A percentile compares a stretch with the other conserved stretches of the same genome.
Evolutionary conservation across 176 grass and related monocot genomes (phyloP).

Genomic region (Dactylis glomerata): DNA sequence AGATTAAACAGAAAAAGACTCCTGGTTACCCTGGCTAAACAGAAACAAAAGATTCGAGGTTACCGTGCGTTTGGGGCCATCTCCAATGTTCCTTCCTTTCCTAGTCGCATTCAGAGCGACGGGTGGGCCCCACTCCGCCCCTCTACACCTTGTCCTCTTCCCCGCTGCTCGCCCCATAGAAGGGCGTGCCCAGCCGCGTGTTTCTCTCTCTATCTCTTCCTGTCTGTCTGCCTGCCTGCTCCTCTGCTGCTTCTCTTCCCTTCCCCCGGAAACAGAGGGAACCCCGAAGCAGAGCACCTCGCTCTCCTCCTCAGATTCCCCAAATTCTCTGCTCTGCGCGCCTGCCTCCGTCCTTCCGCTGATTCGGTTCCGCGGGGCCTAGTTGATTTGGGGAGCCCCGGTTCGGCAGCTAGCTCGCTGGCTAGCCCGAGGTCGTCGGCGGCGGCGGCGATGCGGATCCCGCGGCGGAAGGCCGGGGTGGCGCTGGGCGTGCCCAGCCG

Average conservation of each 20-base stretch:
- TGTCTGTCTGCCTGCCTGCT: not conserved
- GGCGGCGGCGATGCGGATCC: slow-evolving; percentile 44
- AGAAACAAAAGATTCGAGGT: not conserved
- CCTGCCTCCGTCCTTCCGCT: not conserved
- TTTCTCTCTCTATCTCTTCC: not conserved
- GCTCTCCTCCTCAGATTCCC: not conserved
- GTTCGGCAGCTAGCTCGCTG: not conserved
- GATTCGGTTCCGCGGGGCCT: not conserved
- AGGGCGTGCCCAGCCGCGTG: slow-evolving; percentile 2
- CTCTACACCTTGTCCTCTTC: not conserved
- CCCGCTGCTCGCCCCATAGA: not conserved
- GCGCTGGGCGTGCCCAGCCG: slow-evolving; percentile 35
- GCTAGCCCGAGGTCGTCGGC: not conserved
- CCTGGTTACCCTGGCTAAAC: not conserved
- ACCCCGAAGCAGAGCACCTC: not conserved
- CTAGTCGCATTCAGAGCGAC: too few species aligned
- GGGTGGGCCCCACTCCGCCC: not conserved
- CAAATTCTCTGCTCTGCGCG: not conserved
- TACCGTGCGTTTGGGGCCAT: slow-evolving; percentile 10
- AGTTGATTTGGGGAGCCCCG: not conserved
- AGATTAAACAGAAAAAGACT: not conserved
- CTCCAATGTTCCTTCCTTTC: not conserved
- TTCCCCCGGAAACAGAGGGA: too few species aligned
- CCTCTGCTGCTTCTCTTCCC: not conserved
- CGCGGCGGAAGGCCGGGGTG: slow-evolving; percentile 31